Conservation (phyloP, 495 filamentous ascomycete genomes). For the Lophiotrema nucula region DNA sequence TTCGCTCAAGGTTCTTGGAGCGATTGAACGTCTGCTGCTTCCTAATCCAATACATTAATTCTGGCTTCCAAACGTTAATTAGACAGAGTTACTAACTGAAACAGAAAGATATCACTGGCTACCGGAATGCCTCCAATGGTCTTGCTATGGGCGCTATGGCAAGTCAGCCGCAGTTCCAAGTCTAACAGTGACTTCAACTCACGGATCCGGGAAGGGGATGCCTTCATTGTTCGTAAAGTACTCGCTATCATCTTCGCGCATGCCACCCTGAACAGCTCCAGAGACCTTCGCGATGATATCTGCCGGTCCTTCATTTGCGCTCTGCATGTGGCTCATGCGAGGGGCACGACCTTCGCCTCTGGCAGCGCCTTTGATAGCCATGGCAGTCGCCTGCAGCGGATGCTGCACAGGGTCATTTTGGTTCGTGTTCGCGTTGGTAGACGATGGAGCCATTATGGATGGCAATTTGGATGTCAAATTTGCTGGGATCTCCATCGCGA, state of each 20-base stretch:
- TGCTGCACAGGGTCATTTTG: constrained; percentile 27
- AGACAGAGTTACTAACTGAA: too few species aligned
- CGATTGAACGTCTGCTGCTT: constrained; percentile 60
- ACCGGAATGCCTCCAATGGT: constrained; percentile 58
- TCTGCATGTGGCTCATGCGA: constrained; percentile 44
- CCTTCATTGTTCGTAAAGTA: constrained; percentile 64
- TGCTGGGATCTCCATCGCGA: constrained; percentile 7
- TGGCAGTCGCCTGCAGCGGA: constrained; percentile 40
- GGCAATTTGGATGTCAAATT: constrained; percentile 9
- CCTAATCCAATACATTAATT: too few species aligned
- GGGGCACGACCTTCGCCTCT: constrained; percentile 36
- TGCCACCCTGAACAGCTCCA: constrained; percentile 48
- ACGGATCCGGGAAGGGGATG: constrained; percentile 55
- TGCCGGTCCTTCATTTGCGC: constrained; percentile 56
- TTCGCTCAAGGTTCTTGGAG: constrained; percentile 53
- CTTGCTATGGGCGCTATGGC: constrained; percentile 50
- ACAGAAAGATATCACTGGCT: constrained; percentile 55
- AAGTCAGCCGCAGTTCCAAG: neutral
- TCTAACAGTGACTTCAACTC: constrained; percentile 7
- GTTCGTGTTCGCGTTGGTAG: constrained; percentile 13
- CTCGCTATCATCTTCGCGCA: constrained; percentile 49
- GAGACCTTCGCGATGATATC: constrained; percentile 56
- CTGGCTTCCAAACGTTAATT: too few species aligned
- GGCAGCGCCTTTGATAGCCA: constrained; percentile 35
- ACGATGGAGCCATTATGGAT: constrained; percentile 1